A percentile compares a stretch with the other conserved stretches of the same genome.
phyloP scores from a whole-genome alignment of 1,284 basidiomycete species.

The Neolentinus lepideus region DNA sequence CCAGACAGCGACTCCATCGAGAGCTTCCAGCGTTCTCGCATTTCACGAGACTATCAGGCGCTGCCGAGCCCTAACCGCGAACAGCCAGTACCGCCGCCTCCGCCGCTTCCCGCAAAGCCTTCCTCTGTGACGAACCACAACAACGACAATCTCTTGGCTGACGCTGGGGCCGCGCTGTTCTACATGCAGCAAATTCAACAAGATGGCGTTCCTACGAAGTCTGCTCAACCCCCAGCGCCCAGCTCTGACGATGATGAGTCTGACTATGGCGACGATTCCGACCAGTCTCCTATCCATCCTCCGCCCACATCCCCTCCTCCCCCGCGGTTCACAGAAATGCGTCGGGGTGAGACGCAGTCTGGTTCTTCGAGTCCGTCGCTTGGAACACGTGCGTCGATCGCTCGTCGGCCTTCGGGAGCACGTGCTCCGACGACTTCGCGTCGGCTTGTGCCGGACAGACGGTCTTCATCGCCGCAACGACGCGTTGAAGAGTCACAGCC shows the following conservation, averaged over 20 bases:
- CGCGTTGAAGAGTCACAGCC: conserved; percentile 14
- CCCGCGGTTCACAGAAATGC: not conserved
- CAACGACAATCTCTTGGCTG: conserved; percentile 39
- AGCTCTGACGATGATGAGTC: conserved; percentile 1
- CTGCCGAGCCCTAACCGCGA: not conserved
- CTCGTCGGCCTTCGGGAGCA: conserved; percentile 65
- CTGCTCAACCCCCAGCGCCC: not conserved
- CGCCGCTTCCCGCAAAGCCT: conserved; percentile 8
- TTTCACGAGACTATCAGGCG: not conserved
- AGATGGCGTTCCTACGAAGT: conserved; percentile 24
- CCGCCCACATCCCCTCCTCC: conserved; percentile 17
- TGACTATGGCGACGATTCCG: not conserved
- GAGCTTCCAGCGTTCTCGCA: not conserved
- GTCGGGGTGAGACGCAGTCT: conserved; percentile 7
- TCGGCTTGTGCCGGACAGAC: conserved; percentile 11
- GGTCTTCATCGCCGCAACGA: conserved; percentile 1
- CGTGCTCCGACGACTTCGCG: conserved; percentile 53
- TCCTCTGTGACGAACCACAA: conserved; percentile 14
- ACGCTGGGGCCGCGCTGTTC: conserved; percentile 53
- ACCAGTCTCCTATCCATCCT: not conserved
- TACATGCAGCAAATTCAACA: conserved; percentile 53
- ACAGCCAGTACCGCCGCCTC: not conserved
- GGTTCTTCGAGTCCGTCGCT: conserved; percentile 10
- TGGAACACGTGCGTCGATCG: conserved; percentile 14
- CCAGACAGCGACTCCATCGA: not conserved